Base-by-base conservation (phyloP, 129 eudicot genomes). In the Artemisia argyi region DNA sequence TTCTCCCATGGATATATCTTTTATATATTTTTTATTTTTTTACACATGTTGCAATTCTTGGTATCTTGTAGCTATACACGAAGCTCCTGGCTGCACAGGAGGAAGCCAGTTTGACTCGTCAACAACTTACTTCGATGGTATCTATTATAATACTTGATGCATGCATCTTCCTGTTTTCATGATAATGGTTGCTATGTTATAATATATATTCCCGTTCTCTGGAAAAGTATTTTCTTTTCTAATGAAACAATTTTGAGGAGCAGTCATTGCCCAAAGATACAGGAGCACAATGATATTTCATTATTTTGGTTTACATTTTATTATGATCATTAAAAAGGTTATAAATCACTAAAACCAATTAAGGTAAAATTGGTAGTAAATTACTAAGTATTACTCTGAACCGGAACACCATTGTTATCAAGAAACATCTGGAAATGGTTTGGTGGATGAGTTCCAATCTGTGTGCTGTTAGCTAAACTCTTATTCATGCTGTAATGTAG, bases 21-120 rank as follows among this genome's bases (percentile, higher is more conserved):
- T 49, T 51, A 13, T 39, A 39, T 39, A 39, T 39, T 7, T 39
- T 39, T 39, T 39, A 0, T 1, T 39, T 48, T 49, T 52, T 24
- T 64, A 16, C 59, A 54, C 51, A n/a, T 77, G 22, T 50, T 66
- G 42, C 66, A 17, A 22, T 63, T 56, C 8, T 67, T 26, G 39
- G 60, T 49, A 19, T 65, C 22, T 69, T 46, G 61, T 67, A 85
- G 98, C 85, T 93, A 46, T 72, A 74, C 71, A 84, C 73, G 54
- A 89, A 89, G 73, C 90, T 93, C 52, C 64, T 78, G 54, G 77
- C 70, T 80, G 92, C 92, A 61, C 81, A 79, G 64, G 86, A 87
- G 85, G 98, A 89, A 82, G 92, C 86, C 53, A 78, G 81, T 73
- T 61, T 80, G 62, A 84, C 83, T 76, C 79, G 30, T 68, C 87